Conservation (phyloP, 1,284 basidiomycete genomes). For the Lentinula novae-zelandiae region DNA sequence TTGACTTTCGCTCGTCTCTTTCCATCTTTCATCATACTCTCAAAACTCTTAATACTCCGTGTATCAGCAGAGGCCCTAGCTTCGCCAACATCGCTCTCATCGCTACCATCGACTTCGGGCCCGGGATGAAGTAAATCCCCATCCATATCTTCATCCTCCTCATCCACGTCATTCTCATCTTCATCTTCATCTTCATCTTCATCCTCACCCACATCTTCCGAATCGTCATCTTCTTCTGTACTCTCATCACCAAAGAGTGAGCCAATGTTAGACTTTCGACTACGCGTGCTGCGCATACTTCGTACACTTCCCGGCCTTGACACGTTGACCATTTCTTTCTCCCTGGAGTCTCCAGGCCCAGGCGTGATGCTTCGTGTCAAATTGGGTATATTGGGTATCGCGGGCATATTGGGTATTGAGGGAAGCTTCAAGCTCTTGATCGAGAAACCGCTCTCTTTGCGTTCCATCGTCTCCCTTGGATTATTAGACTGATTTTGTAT, state of each 20-base stretch:
- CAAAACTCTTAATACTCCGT: constrained; percentile 77
- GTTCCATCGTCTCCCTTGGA: constrained; percentile 34
- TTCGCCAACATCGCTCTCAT: constrained; percentile 30
- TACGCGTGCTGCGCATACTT: constrained; percentile 5
- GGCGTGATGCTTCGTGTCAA: constrained; percentile 19
- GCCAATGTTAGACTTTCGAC: neutral
- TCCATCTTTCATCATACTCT: constrained; percentile 69
- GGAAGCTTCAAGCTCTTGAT: constrained; percentile 15
- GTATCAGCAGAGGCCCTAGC: constrained; percentile 44
- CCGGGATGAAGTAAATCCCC: constrained; percentile 20
- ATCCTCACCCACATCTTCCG: constrained; percentile 25
- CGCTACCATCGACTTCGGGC: constrained; percentile 25
- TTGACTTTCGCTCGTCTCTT: constrained; percentile 20
- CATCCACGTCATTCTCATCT: constrained; percentile 29
- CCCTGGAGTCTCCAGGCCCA: constrained; percentile 20
- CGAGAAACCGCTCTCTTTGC: constrained; percentile 44
- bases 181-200: constrained; percentile 29
- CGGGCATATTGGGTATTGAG: constrained; percentile 3
- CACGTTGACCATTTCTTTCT: constrained; percentile 16
- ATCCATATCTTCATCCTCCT: constrained; percentile 19
- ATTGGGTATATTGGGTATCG: constrained; percentile 9
- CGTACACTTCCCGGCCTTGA: constrained; percentile 15
- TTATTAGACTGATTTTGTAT: neutral
- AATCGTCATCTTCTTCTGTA: constrained; percentile 15
- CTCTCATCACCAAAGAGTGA: constrained; percentile 9